Percentiles rank a stretch among this genome's conserved stretches.
These are phyloP conservation scores for Podila epicladia DNA, from an alignment of 192 early-diverging fungal genomes.

Conservation along the genomic window DNA sequence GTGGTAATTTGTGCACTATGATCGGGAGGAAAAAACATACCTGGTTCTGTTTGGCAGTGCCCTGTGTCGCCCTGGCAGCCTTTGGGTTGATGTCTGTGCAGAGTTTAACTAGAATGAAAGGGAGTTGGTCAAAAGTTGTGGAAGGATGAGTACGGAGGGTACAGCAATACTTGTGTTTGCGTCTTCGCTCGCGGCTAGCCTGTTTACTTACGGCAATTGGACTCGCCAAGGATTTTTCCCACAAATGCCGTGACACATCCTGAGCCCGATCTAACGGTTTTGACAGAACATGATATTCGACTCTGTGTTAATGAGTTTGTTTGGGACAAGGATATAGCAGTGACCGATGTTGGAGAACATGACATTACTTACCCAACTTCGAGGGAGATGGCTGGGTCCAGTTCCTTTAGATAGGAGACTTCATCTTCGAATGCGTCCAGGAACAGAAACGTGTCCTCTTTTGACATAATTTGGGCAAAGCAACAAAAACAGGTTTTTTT, in stretches of 20 bases:
- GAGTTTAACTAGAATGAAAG: slow-evolving; percentile 57
- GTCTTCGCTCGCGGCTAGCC: too few species aligned
- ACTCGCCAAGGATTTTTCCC: slow-evolving; percentile 57
- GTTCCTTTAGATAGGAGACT: slow-evolving; percentile 55
- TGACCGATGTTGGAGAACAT: background rate
- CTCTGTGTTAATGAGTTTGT: too few species aligned
- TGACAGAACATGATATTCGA: too few species aligned
- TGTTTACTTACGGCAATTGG: slow-evolving; percentile 50
- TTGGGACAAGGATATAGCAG: background rate
- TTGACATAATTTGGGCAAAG: slow-evolving; percentile 17
- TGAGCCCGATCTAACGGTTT: slow-evolving; percentile 71
- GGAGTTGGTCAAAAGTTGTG: slow-evolving; percentile 12
- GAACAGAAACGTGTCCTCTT: slow-evolving; percentile 93
- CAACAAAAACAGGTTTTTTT: background rate
- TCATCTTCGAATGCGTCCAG: slow-evolving; percentile 93
- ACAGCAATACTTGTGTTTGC: too few species aligned
- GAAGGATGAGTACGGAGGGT: background rate
- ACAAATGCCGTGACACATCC: slow-evolving; percentile 90
- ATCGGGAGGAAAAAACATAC: background rate
- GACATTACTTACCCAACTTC: slow-evolving; percentile 79
- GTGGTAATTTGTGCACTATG: too few species aligned
- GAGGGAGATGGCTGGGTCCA: slow-evolving; percentile 74
- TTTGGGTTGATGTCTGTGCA: slow-evolving; percentile 87
- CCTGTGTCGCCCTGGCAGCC: slow-evolving; percentile 72
- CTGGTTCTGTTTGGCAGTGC: slow-evolving; percentile 69